Evolutionary conservation across 1,284 basidiomycete species (phyloP), one percentile per base, ranked within the genome.

Genomic region (Tilletia indica): DNA sequence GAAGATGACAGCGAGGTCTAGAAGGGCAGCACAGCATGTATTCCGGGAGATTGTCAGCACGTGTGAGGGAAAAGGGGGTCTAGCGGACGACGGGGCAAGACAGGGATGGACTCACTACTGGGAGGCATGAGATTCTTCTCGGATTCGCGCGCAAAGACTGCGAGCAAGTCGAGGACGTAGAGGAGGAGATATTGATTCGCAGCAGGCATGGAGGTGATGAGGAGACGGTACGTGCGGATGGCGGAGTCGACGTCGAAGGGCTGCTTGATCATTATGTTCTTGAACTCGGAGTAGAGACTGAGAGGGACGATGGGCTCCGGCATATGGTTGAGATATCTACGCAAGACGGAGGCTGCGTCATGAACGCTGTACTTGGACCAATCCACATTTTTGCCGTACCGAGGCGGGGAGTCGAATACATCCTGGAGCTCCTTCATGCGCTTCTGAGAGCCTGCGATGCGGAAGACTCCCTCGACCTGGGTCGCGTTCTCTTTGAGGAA

Each of bases 101-200:
- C 34, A 34, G 78, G 14, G 38, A 14, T 4, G 1, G 39, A 87
- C 92, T 81, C 77, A 95, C 93, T 99, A 73, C 92, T 89, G 16
- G 95, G 92, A 0, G 92, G 95, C 96, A 99, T 99, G 64, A 95
- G 87, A 83, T 98, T 99, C 86, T 91, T 92, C 78, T 94, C 92
- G 36, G 90, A 89, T 83, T 93, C 94, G 72, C 91, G 89, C 1
- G 93, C 91, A 86, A 99, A 97, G 8, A 99, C 94, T 66, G 93
- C 94, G 66, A 99, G 87, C 31, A 99, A 89, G 85, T 99, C 96
- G 73, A 99, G 89, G 45, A 99, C 93, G 85, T 99, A 99, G 70
- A 98, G 90, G 38, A 99, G 88, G 31, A 99, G 89, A 83, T 95
- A 97, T 83, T 96, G 94, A 78, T 97, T 96, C 45, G 92, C 89